phyloP scores from a whole-genome alignment of 129 eudicot species.

The Lactuca sativa region DNA sequence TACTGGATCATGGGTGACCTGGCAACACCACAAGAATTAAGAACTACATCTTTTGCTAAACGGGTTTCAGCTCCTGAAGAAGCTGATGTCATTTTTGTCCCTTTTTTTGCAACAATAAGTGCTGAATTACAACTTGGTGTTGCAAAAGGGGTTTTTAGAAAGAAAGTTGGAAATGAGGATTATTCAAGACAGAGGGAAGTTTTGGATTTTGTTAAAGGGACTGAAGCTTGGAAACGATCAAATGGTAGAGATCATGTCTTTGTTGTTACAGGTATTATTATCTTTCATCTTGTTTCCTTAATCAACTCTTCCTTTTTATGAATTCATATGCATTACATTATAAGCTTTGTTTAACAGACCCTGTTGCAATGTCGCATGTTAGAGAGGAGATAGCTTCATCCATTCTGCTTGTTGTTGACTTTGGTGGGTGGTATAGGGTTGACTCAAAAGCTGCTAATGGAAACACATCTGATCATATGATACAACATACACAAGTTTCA shows the following conservation, averaged over 20 bases:
- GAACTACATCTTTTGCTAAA: slow-evolving; percentile 65
- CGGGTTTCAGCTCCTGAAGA: slow-evolving; percentile 58
- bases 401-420: slow-evolving; percentile 87
- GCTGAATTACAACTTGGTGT: slow-evolving; percentile 85
- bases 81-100: slow-evolving; percentile 92
- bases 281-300: slow-evolving; percentile 6
- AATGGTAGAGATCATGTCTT: slow-evolving; percentile 94
- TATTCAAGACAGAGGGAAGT: slow-evolving; percentile 83
- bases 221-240: slow-evolving; percentile 82
- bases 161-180: slow-evolving; percentile 80
- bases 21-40: slow-evolving; percentile 50
- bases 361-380: slow-evolving; percentile 97
- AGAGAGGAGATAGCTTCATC: slow-evolving; percentile 83
- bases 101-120: slow-evolving; percentile 88
- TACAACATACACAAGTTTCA: slow-evolving; percentile 91
- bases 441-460: slow-evolving; percentile 73
- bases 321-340: slow-evolving; percentile 4
- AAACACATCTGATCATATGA: slow-evolving; percentile 51
- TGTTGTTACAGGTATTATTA: slow-evolving; percentile 71
- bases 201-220: slow-evolving; percentile 65
- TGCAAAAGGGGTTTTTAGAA: slow-evolving; percentile 78
- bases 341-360: slow-evolving; percentile 97
- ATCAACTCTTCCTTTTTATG: background rate
- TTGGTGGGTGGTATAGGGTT: slow-evolving; percentile 91
- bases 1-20: slow-evolving; percentile 95